Percentiles rank a stretch among this genome's conserved stretches.
phyloP scores from a whole-genome alignment of 2,329 filamentous ascomycete genomes.

The Graphilbum fragrans region DNA sequence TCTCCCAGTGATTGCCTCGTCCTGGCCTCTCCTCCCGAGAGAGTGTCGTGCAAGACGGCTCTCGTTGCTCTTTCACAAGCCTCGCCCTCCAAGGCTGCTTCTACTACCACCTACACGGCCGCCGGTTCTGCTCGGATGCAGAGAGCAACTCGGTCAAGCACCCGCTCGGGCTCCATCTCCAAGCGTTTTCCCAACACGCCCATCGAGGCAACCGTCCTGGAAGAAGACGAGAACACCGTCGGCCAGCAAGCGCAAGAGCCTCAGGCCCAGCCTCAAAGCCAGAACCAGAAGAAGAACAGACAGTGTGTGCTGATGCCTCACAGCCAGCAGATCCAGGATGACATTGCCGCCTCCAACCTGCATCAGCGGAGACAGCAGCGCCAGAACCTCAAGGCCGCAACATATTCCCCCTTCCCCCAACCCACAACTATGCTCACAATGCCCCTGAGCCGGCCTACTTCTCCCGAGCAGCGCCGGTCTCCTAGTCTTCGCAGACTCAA shows the following conservation, averaged over 20 bases:
- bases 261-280: too few species aligned
- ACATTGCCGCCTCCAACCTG: neutral
- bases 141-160: neutral
- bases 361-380: constrained; percentile 8
- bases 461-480: neutral
- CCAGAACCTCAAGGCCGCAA: constrained; percentile 5
- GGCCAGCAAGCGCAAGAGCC: neutral
- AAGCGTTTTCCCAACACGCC: constrained; percentile 6
- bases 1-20: neutral
- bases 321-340: neutral
- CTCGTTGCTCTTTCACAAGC: neutral
- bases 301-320: neutral
- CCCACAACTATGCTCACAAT: constrained; percentile 3
- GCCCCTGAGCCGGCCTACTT: constrained; percentile 1
- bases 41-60: neutral
- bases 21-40: constrained; percentile 1
- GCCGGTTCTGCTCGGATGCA: neutral
- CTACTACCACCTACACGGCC: neutral
- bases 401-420: constrained; percentile 3
- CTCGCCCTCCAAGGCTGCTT: neutral
- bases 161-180: neutral
- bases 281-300: neutral
- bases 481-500: constrained; percentile 1
- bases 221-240: constrained; percentile 4
- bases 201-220: constrained; percentile 4